Conservation (phyloP, 441 rosid species). For the Pelargonium fulgidum region DNA sequence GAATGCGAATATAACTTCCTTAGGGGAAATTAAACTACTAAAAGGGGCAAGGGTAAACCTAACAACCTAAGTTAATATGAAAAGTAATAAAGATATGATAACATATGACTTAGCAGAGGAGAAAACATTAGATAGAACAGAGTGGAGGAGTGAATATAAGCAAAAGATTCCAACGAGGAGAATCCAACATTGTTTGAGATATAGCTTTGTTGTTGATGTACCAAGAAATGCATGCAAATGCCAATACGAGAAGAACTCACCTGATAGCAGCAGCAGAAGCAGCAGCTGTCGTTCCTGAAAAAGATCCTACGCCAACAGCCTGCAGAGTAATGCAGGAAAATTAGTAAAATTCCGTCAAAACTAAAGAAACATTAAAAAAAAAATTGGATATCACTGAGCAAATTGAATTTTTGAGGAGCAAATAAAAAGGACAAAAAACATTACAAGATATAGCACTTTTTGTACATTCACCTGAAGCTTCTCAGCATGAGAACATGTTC, state of each 20-base stretch:
- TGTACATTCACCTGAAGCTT: background rate
- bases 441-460: background rate
- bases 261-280: conserved; percentile 96
- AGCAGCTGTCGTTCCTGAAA: conserved; percentile 74
- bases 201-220: background rate
- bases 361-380: conserved; percentile 2
- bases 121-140: too few species aligned
- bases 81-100: too few species aligned
- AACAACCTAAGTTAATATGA: too few species aligned
- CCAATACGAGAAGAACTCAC: conserved; percentile 25
- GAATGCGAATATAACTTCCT: background rate
- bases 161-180: too few species aligned
- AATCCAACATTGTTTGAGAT: too few species aligned
- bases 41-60: too few species aligned
- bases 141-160: too few species aligned
- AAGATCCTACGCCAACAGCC: conserved; percentile 93
- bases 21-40: too few species aligned
- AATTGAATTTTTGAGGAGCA: background rate
- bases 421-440: background rate
- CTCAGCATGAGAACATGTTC: background rate
- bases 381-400: background rate
- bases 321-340: conserved; percentile 27
- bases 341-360: background rate
- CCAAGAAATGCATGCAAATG: background rate
- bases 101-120: too few species aligned